phyloP scores from a whole-genome alignment of 805 yeast species.

The Lipomyces spencermartinsiae region DNA sequence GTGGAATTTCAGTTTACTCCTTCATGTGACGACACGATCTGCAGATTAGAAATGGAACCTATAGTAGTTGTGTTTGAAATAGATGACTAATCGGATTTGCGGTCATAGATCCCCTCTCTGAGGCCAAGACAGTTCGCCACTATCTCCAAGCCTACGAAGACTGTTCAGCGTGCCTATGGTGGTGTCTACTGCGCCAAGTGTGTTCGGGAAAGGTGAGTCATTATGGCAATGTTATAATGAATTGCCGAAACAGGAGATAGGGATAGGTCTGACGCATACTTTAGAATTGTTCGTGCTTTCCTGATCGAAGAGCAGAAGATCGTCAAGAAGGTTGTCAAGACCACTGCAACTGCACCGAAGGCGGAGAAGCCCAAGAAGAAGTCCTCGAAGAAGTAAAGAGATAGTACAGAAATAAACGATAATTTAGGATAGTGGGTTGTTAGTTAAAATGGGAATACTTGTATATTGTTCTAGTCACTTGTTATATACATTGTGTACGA shows the following conservation, averaged over 20 bases:
- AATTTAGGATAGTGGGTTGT: background rate
- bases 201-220: slow-evolving; percentile 74
- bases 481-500: slow-evolving; percentile 2
- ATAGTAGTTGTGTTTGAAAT: background rate
- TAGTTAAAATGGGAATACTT: slow-evolving; percentile 5
- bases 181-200: slow-evolving; percentile 97
- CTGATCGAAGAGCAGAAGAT: slow-evolving; percentile 99
- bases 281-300: slow-evolving; percentile 97
- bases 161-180: slow-evolving; percentile 99
- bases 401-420: background rate
- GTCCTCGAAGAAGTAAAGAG: slow-evolving; percentile 30
- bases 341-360: slow-evolving; percentile 86
- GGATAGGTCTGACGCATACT: background rate
- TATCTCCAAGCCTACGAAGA: slow-evolving; percentile 94
- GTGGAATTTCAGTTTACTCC: slow-evolving; percentile 3
- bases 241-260: background rate
- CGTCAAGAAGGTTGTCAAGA: slow-evolving; percentile 99
- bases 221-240: background rate
- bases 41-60: background rate
- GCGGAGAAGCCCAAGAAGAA: slow-evolving; percentile 52
- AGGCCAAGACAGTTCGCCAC: slow-evolving; percentile 99
- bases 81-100: background rate
- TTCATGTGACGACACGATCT: background rate
- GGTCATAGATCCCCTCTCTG: slow-evolving; percentile 67
- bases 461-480: slow-evolving; percentile 5